Conservation (phyloP, 495 filamentous ascomycete genomes). For the Neurospora sublineolata region DNA sequence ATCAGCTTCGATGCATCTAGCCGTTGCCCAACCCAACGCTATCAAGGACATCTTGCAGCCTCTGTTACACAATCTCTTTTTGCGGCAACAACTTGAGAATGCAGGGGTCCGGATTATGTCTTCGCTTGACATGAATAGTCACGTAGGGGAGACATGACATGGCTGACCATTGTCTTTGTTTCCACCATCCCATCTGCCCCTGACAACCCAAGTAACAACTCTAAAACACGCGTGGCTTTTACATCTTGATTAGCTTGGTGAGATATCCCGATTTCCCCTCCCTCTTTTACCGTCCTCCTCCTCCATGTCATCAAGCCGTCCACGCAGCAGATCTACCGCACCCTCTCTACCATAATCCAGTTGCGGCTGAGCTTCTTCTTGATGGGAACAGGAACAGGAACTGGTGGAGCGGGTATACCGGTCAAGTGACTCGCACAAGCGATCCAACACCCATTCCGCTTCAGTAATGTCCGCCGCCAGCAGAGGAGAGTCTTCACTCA, state of each 20-base stretch:
- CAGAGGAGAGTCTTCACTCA: constrained; percentile 54
- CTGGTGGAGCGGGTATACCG: constrained; percentile 22
- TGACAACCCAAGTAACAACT: not conserved
- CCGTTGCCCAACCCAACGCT: not conserved
- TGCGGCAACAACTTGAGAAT: not conserved
- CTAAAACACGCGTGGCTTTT: not conserved
- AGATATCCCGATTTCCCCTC: not conserved
- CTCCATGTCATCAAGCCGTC: not conserved
- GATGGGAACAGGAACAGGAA: no score
- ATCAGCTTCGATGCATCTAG: not conserved
- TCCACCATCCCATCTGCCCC: not conserved
- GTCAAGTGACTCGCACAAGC: constrained; percentile 41
- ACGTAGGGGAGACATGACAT: not conserved
- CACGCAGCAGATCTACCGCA: not conserved
- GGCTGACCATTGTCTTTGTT: not conserved
- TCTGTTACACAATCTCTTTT: not conserved
- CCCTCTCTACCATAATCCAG: not conserved
- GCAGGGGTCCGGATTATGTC: not conserved
- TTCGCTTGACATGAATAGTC: no score
- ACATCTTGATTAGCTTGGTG: not conserved
- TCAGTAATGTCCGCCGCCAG: constrained; percentile 46
- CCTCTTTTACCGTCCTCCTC: not conserved
- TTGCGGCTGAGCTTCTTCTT: not conserved
- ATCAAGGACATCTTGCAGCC: not conserved
- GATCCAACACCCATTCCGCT: constrained; percentile 52